phyloP scores from a whole-genome alignment of 2,329 filamentous ascomycete genomes.

The Pestalotiopsis fici region DNA sequence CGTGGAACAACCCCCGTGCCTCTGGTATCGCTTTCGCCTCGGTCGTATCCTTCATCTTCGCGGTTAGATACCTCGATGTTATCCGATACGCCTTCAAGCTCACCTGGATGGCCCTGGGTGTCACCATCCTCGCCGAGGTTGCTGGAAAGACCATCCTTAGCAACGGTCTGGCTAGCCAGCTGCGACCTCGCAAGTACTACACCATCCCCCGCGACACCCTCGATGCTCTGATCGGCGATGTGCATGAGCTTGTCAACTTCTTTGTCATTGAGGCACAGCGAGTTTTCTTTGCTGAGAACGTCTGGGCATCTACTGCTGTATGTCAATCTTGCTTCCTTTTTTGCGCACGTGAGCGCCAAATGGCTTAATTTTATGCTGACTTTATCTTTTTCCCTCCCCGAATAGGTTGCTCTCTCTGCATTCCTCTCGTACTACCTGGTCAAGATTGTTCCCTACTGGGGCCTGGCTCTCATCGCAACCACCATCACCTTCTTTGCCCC shows the following conservation, averaged over 20 bases:
- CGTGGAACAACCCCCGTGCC: constrained; percentile 70
- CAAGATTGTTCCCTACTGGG: constrained; percentile 72
- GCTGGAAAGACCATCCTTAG: constrained; percentile 62
- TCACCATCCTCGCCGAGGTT: constrained; percentile 62
- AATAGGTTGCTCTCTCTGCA: constrained; percentile 60
- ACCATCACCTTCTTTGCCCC: constrained; percentile 63
- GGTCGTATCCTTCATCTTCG: constrained; percentile 61
- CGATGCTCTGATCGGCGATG: constrained; percentile 61
- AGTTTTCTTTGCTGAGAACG: constrained; percentile 68
- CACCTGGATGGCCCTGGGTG: constrained; percentile 62
- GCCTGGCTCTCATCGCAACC: constrained; percentile 61
- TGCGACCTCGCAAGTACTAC: constrained; percentile 69
- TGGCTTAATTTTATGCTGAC: neutral
- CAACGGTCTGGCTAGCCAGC: constrained; percentile 63
- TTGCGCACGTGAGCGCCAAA: constrained; percentile 12
- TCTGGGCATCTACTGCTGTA: constrained; percentile 60
- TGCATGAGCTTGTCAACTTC: constrained; percentile 72
- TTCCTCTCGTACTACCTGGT: constrained; percentile 69
- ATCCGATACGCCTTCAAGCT: constrained; percentile 66
- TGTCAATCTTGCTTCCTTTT: constrained; percentile 28
- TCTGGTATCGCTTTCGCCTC: constrained; percentile 65
- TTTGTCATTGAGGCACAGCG: constrained; percentile 71
- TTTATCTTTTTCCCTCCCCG: no score
- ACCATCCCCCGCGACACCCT: constrained; percentile 64
- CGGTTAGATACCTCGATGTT: constrained; percentile 65